Evolutionary conservation across 345 rosid species (phyloP).

Genomic region (Gynandropsis gynandra): DNA sequence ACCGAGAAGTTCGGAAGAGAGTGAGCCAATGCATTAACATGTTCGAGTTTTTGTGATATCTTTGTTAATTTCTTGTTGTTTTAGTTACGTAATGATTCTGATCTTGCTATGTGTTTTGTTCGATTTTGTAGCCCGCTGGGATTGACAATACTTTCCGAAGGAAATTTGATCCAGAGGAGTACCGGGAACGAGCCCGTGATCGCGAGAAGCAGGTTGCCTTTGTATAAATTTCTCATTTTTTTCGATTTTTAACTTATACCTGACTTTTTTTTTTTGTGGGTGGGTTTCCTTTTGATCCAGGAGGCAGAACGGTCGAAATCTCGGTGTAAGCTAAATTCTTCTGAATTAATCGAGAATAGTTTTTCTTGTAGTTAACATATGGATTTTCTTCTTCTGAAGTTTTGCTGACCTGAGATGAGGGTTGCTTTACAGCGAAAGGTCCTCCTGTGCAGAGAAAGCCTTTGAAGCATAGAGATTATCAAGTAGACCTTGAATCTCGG

Average conservation of each 20-base stretch:
- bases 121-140: conserved; percentile 40
- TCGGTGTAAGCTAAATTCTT: conserved; percentile 43
- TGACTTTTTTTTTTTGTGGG: conserved; percentile 6
- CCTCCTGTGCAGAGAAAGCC: conserved; percentile 96
- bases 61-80: background rate
- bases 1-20: background rate
- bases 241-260: no score
- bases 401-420: no score
- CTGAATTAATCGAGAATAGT: conserved; percentile 1
- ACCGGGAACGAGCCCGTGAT: conserved; percentile 74
- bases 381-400: background rate
- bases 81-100: background rate
- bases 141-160: conserved; percentile 84
- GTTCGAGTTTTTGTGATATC: background rate
- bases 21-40: background rate
- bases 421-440: conserved; percentile 52
- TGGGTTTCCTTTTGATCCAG: conserved; percentile 28
- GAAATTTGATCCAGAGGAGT: conserved; percentile 77
- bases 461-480: conserved; percentile 91
- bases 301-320: conserved; percentile 66
- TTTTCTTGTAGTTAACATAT: background rate
- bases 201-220: conserved; percentile 68
- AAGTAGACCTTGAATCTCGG: conserved; percentile 95
- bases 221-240: background rate
- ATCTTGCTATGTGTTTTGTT: conserved; percentile 8